phyloP scores from a whole-genome alignment of 768 basidiomycete genomes.

The Mycena leptocephala region DNA sequence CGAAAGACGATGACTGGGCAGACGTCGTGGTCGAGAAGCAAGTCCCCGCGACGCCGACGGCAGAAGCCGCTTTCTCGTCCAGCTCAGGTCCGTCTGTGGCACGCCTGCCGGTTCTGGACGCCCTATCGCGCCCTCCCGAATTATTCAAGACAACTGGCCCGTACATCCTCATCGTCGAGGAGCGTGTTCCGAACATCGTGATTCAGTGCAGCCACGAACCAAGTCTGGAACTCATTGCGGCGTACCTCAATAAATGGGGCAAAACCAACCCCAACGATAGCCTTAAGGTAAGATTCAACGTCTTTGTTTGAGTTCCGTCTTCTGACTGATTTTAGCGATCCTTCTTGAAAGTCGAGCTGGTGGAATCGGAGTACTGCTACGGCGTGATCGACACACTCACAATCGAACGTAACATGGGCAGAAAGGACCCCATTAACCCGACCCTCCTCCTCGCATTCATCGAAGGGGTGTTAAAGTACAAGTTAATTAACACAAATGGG shows the following conservation, averaged over 20 bases:
- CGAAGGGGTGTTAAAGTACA: constrained; percentile 57
- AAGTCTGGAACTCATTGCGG: constrained; percentile 52
- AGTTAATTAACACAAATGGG: constrained; percentile 52
- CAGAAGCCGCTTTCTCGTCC: constrained; percentile 9
- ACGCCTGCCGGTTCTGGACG: constrained; percentile 48
- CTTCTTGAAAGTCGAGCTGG: constrained; percentile 49
- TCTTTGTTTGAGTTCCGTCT: not conserved
- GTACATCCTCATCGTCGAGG: constrained; percentile 53
- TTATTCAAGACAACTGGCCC: constrained; percentile 50
- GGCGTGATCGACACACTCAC: constrained; percentile 53
- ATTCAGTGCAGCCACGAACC: constrained; percentile 57
- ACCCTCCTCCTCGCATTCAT: constrained; percentile 55
- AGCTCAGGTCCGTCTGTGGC: constrained; percentile 23
- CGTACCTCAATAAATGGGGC: constrained; percentile 57
- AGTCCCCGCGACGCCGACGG: constrained; percentile 11
- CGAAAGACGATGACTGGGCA: constrained; percentile 52
- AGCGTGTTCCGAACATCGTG: constrained; percentile 42
- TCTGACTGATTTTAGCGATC: constrained; percentile 42
- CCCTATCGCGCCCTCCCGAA: constrained; percentile 50
- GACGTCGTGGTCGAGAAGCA: constrained; percentile 41
- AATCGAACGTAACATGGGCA: constrained; percentile 47
- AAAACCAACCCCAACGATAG: constrained; percentile 49
- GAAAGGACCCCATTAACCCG: constrained; percentile 47
- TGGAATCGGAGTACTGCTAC: constrained; percentile 53
- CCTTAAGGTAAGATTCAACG: constrained; percentile 42